Base-by-base conservation (phyloP, 108 stramenopile genomes). In the Chaetoceros tenuissimus region DNA sequence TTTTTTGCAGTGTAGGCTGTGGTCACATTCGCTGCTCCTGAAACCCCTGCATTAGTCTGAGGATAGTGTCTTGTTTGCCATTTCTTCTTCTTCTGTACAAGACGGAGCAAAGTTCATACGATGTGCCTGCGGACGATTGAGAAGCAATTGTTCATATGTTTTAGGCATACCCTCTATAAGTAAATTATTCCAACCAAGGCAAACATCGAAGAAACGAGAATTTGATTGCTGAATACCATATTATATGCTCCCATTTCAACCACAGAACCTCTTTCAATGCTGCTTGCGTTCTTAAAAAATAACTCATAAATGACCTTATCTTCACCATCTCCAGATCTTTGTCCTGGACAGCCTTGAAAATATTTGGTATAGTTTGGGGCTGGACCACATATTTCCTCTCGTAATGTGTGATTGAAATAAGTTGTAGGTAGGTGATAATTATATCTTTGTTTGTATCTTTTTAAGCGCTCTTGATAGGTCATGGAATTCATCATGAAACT, bases 211-310 rank as follows among this genome's bases (percentile, higher is more conserved):
- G 30, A 82, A 78, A 25, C 72, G 74, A 17, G 68, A 50, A 67
- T 82, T 82, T 28, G 66, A 58, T 60, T 80, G 75, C 5, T 48
- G 50, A 19, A 52, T 60, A 2, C 82, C 82, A 62, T n/a, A n/a
- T 79, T 55, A 53, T 66, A 80, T 22, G 78, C 82, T 3, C 82
- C 82, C 25, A 83, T 34, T 55, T 83, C 82, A 2, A 82, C 69
- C 48, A 66, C 75, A 16, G 55, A 72, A 46, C 77, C 77, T 43
- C 28, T 28, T 16, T 17, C 28, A 19, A 31, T 28, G 1, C 5
- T 19, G 46, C 31, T 24, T 26, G 28, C 16, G 17, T 21, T 40
- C 55, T 53, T 53, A 51, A 74, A 74, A 34, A 74, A 69, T 25
- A 31, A 19, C 2, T 64, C 40, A 47, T 61, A 74, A 10, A 74